Conservation (phyloP, 495 filamentous ascomycete genomes). For the Cairneyella variabilis region DNA sequence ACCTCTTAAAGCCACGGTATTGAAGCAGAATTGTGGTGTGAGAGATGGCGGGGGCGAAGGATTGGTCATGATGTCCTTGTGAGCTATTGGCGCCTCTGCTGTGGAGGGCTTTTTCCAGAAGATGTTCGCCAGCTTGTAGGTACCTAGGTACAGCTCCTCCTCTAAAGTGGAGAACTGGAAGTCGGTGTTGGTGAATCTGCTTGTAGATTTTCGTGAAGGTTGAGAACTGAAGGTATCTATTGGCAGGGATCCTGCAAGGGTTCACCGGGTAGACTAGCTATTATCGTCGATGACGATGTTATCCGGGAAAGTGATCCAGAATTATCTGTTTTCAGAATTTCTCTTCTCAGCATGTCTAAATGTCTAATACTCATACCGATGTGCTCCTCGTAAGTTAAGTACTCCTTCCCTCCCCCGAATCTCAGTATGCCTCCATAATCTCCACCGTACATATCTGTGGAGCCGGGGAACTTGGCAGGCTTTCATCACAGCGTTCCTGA, state of each 20-base stretch:
- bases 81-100: conserved; percentile 32
- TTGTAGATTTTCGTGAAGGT: too few species aligned
- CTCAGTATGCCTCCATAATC: background rate
- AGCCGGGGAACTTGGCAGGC: too few species aligned
- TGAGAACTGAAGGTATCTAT: too few species aligned
- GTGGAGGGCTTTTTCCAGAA: conserved; percentile 43
- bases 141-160: too few species aligned
- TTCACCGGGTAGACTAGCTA: too few species aligned
- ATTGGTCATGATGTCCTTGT: conserved; percentile 54
- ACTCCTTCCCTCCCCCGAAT: background rate
- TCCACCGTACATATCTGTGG: too few species aligned
- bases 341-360: conserved; percentile 16
- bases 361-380: conserved; percentile 35
- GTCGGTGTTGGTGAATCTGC: too few species aligned
- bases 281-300: too few species aligned
- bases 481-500: too few species aligned
- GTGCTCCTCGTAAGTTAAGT: conserved; percentile 33
- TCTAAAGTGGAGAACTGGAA: too few species aligned
- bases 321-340: background rate
- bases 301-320: background rate
- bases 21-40: conserved; percentile 91
- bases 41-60: conserved; percentile 57
- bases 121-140: conserved; percentile 44
- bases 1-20: conserved; percentile 81
- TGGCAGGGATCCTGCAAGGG: too few species aligned